Evolutionary conservation across 495 filamentous ascomycete genomes (phyloP), one percentile per base, ranked within the genome.

Genomic region (Recurvomyces mirabilis): DNA sequence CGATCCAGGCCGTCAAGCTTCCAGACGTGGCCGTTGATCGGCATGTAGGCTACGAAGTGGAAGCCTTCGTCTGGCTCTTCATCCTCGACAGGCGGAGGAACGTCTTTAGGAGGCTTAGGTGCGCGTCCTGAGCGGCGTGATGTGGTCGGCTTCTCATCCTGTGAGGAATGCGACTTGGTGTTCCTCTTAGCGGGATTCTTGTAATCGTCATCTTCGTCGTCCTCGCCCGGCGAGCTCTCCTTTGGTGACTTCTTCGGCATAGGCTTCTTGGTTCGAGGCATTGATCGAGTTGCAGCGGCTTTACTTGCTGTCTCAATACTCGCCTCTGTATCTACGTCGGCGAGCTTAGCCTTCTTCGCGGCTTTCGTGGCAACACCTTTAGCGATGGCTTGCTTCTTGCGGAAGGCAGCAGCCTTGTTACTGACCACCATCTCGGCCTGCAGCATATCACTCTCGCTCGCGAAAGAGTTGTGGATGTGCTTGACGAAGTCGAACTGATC

Each of bases 1-100:
- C 66, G 64, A 60, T 87, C 75, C 5, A 98, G 67, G 2, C 91
- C 91, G 57, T 98, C 91, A 5, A 98, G 78, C 49, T 86, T 83
- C 86, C 87, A 98, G 13, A 94, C 71, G 25, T 75, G 66, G 5
- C 74, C 77, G 29, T 75, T 68, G 14, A 81, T 72, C 11, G 89
- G 87, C 32, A 95, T 79, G 56, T 84, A 94, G 3, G 87, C 87
- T 49, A 93, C 82, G 59, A 89, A 98, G 55, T 98, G 91, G 52
- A 80, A 91, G 1, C 69, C 74, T 3, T 65, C 74, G 0, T 66
- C 65, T 5, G 73, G 62, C 11, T 63, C 59, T 10, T 67, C 63
- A 26, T 66, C 62, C 6, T 59, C 54, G 15, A 24, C 14, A 20
- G 43, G 32, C 5, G 9, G 31, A 30, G 19, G n/a, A 43, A 36